Percentiles rank a stretch among this genome's conserved stretches.
Conservation (phyloP, 1,139 yeast species). For the Pichia norvegensis region DNA sequence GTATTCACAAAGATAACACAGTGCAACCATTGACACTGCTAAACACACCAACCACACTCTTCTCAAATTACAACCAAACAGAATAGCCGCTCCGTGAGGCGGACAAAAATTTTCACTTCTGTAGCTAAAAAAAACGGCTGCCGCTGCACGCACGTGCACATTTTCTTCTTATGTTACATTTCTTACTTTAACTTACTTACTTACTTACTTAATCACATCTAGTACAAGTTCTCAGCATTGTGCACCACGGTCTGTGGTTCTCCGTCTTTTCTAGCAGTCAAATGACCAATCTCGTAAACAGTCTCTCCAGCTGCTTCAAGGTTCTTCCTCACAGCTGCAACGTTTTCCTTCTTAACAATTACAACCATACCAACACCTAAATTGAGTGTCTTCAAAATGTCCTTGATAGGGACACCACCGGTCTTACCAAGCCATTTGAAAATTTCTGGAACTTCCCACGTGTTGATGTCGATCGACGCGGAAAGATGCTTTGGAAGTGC, state of each 20-base stretch:
- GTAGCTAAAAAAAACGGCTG: not conserved
- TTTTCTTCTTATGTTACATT: too few relatives aligned
- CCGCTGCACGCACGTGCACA: not conserved
- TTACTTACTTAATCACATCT: not conserved
- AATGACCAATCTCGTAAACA: slow-evolving; percentile 70
- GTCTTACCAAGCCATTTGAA: slow-evolving; percentile 91
- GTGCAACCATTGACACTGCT: too few relatives aligned
- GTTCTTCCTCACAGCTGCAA: slow-evolving; percentile 44
- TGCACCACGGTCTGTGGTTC: slow-evolving; percentile 61
- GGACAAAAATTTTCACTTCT: not conserved
- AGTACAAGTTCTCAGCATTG: slow-evolving; percentile 40
- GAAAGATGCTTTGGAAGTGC: slow-evolving; percentile 75
- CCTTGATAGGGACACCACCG: slow-evolving; percentile 82
- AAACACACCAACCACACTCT: not conserved
- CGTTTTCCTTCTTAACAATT: slow-evolving; percentile 63
- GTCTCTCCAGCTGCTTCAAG: slow-evolving; percentile 64
- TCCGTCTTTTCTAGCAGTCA: slow-evolving; percentile 45
- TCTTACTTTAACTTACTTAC: too few relatives aligned
- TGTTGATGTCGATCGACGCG: slow-evolving; percentile 69
- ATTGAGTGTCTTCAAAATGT: slow-evolving; percentile 84
- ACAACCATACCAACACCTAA: slow-evolving; percentile 97
- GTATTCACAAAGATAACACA: not conserved
- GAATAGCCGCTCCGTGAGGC: not conserved
- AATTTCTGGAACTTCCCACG: slow-evolving; percentile 81
- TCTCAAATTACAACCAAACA: not conserved